Conservation (phyloP, 257 asterid species). For the Coffea canephora region DNA sequence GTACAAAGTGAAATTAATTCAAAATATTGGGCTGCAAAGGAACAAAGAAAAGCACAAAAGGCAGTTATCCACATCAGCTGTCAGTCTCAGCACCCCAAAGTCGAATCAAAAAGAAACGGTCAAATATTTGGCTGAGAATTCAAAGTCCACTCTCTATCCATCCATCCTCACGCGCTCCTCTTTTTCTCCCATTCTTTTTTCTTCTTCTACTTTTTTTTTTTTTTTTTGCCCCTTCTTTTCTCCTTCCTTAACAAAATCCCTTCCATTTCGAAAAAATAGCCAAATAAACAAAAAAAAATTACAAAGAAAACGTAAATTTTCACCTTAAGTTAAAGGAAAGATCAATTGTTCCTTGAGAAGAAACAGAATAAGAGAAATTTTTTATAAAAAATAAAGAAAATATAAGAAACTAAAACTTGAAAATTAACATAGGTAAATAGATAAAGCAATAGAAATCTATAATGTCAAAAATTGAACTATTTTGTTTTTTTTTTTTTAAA, state of each 20-base stretch:
- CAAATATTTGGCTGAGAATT: not conserved
- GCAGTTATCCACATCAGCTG: not conserved
- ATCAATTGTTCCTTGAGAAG: not conserved
- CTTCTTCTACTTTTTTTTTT: not conserved
- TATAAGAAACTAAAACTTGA: not conserved
- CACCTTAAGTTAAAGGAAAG: not conserved
- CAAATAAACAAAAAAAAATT: not conserved
- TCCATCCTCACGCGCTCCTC: conserved; percentile 14
- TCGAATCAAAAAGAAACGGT: conserved; percentile 7
- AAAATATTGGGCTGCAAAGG: no score
- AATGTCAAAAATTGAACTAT: no score
- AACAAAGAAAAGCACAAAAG: no score
- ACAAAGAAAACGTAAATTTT: not conserved
- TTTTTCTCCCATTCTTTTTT: not conserved
- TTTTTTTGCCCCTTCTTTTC: not conserved
- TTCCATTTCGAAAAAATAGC: not conserved
- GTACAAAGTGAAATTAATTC: no score
- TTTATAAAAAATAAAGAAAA: not conserved
- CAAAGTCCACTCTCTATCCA: not conserved
- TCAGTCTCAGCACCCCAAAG: not conserved
- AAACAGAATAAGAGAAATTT: not conserved
- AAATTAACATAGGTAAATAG: no score
- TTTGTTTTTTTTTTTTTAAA: no score
- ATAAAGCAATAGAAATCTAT: no score
- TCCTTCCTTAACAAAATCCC: no score